Percentiles rank a stretch among this genome's conserved stretches.
phyloP scores from a whole-genome alignment of 495 filamentous ascomycete species.

The Aspergillus bridgeri region DNA sequence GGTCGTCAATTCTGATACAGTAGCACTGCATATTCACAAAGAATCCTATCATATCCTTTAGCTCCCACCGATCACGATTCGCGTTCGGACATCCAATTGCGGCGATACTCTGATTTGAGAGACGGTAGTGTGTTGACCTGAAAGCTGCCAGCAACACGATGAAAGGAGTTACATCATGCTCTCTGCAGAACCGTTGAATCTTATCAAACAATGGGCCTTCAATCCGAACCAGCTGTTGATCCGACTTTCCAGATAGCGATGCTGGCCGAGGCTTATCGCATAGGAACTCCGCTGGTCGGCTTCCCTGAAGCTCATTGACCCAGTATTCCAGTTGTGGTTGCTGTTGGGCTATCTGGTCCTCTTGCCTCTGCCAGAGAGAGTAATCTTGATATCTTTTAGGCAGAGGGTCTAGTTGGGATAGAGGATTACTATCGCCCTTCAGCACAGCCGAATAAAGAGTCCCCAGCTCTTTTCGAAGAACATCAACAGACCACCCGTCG shows the following conservation, averaged over 20 bases:
- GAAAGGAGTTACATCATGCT: neutral
- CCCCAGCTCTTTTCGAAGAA: neutral
- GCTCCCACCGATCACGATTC: neutral
- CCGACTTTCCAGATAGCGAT: neutral
- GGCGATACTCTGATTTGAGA: neutral
- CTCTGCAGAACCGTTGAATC: neutral
- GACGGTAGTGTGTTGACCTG: neutral
- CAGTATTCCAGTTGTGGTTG: conserved; percentile 4
- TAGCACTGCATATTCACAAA: neutral
- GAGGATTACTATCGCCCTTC: neutral
- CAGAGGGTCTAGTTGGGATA: neutral
- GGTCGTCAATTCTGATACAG: neutral
- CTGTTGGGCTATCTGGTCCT: neutral
- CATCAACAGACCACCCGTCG: conserved; percentile 2
- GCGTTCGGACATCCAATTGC: neutral
- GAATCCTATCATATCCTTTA: neutral
- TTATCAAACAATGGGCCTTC: too few relatives aligned
- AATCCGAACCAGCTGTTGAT: too few relatives aligned
- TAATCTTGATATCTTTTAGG: conserved; percentile 3
- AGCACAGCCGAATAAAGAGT: neutral
- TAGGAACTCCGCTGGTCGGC: conserved; percentile 1
- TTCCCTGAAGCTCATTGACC: neutral
- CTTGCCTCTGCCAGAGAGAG: conserved; percentile 4
- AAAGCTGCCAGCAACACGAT: neutral
- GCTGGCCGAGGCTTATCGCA: neutral